Evolutionary conservation across 805 yeast genomes (phyloP).

Genomic region (Nakazawaea sp.): DNA sequence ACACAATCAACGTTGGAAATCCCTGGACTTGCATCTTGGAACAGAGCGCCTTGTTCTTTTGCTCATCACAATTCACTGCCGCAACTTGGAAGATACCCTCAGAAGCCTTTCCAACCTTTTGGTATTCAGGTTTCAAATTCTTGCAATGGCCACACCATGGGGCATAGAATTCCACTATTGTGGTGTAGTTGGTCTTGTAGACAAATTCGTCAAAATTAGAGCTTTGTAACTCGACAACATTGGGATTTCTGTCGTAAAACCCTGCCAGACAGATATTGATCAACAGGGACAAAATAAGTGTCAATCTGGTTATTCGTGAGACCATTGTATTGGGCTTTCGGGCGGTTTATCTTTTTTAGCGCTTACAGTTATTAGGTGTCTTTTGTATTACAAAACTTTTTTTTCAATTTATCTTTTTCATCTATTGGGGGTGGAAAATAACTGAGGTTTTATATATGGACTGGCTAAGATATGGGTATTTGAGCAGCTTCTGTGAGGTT

Average conservation of each 20-base stretch:
- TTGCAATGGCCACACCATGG: conserved; percentile 98
- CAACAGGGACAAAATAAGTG: no score
- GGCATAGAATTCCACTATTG: conserved; percentile 86
- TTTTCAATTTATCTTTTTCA: no score
- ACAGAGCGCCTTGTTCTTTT: conserved; percentile 63
- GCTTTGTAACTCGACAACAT: conserved; percentile 51
- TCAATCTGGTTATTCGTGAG: background rate
- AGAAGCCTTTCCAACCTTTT: conserved; percentile 55
- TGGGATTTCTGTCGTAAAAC: conserved; percentile 32
- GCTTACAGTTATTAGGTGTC: no score
- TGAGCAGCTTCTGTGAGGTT: no score
- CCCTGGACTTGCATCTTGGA: conserved; percentile 59
- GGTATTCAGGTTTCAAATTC: conserved; percentile 56
- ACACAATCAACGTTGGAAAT: conserved; percentile 78
- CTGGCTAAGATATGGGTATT: no score
- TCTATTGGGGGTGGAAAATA: no score
- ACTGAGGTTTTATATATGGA: no score
- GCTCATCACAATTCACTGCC: conserved; percentile 81
- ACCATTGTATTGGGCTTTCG: background rate
- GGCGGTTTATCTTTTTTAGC: no score
- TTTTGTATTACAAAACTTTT: no score
- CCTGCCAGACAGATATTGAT: no score
- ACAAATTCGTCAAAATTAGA: conserved; percentile 61
- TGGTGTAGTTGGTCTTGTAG: conserved; percentile 63
- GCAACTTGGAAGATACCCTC: conserved; percentile 59